Percentiles rank a stretch among this genome's conserved stretches.
Conservation (phyloP, 2,329 filamentous ascomycete species). For the Hypoxylon sp. region DNA sequence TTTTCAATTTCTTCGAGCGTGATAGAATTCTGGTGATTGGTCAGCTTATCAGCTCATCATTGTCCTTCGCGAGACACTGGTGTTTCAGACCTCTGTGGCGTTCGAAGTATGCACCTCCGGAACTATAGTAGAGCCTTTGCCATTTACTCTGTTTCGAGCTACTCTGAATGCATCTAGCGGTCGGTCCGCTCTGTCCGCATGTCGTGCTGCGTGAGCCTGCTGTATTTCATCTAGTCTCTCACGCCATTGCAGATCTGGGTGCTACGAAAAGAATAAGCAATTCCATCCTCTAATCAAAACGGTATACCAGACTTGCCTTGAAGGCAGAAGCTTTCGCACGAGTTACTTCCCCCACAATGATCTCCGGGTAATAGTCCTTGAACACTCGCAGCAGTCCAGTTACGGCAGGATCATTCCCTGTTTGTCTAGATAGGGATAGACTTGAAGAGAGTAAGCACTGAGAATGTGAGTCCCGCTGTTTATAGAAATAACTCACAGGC, state of each 20-base stretch:
- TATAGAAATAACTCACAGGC: slow-evolving; percentile 66
- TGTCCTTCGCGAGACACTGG: not conserved
- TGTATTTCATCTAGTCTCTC: slow-evolving; percentile 77
- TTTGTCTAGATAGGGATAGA: slow-evolving; percentile 70
- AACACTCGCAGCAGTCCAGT: slow-evolving; percentile 84
- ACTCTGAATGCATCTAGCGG: slow-evolving; percentile 74
- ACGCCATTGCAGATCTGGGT: slow-evolving; percentile 84
- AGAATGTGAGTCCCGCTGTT: not conserved
- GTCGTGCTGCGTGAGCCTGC: slow-evolving; percentile 66
- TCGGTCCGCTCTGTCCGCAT: slow-evolving; percentile 58
- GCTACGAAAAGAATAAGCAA: slow-evolving; percentile 60
- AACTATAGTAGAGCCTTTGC: slow-evolving; percentile 67
- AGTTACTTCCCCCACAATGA: slow-evolving; percentile 80
- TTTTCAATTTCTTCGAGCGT: slow-evolving; percentile 85
- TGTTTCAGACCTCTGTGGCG: slow-evolving; percentile 71
- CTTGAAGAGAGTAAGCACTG: slow-evolving; percentile 56
- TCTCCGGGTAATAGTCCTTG: slow-evolving; percentile 92
- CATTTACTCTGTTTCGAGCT: slow-evolving; percentile 64
- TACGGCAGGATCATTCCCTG: slow-evolving; percentile 80
- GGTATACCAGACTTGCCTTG: slow-evolving; percentile 60
- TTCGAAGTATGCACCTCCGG: slow-evolving; percentile 82
- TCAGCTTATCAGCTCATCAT: slow-evolving; percentile 57
- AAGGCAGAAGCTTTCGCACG: slow-evolving; percentile 73
- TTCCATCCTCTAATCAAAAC: not conserved
- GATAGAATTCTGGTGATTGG: slow-evolving; percentile 66